These are phyloP conservation scores for Botrytis deweyae DNA, from an alignment of 2,329 filamentous ascomycete species.

Conservation along the genomic window DNA sequence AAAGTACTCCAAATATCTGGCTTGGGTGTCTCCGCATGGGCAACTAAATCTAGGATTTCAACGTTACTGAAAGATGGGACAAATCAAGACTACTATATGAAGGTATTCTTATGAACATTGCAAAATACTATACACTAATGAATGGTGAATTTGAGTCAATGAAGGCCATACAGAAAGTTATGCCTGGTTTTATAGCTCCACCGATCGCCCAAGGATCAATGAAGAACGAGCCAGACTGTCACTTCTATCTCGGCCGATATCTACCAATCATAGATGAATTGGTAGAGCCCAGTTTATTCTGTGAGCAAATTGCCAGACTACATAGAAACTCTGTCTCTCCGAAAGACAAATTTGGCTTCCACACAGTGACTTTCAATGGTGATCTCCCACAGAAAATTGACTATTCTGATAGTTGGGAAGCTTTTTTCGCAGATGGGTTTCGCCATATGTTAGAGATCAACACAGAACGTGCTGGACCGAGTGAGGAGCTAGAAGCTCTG, in stretches of 20 bases:
- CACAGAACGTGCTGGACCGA: constrained; percentile 19
- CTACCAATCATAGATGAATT: neutral
- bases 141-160: constrained; percentile 8
- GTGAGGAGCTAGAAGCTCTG: constrained; percentile 30
- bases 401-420: neutral
- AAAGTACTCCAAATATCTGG: neutral
- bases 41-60: neutral
- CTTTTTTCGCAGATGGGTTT: neutral
- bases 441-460: neutral
- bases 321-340: neutral
- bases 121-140: too few relatives aligned
- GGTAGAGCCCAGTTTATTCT: neutral
- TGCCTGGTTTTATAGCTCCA: neutral
- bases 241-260: neutral
- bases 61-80: neutral
- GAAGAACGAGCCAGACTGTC: neutral
- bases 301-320: neutral
- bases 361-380: neutral
- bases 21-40: neutral
- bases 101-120: neutral
- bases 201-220: neutral
- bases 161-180: neutral
- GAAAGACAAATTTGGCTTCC: neutral
- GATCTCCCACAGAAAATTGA: neutral
- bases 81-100: neutral